Evolutionary conservation across 345 rosid genomes (phyloP).

Genomic region (Barbarea vulgaris): DNA sequence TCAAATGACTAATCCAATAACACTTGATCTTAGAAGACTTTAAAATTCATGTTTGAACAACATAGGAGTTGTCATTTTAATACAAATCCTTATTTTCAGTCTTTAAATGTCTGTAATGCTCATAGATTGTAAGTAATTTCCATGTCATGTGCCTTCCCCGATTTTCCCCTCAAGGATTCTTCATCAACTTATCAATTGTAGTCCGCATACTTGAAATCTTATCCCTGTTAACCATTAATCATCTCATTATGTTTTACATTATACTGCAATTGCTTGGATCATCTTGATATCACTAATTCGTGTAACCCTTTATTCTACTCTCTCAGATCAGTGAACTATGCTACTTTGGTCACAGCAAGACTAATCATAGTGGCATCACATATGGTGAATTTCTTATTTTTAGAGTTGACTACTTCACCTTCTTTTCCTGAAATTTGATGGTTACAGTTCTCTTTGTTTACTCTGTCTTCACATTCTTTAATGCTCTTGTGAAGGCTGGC

Average conservation of each 20-base stretch:
- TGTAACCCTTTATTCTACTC: conserved; percentile 4
- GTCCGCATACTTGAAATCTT: conserved; percentile 5
- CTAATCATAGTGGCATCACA: conserved; percentile 86
- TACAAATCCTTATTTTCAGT: neutral
- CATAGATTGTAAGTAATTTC: conserved; percentile 14
- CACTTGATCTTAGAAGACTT: too few relatives aligned
- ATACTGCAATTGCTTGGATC: conserved; percentile 6
- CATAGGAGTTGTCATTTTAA: too few relatives aligned
- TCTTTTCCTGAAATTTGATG: conserved; percentile 12
- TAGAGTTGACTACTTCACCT: conserved; percentile 27
- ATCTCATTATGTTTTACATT: neutral
- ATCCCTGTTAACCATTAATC: conserved; percentile 8
- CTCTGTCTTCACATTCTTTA: conserved; percentile 5
- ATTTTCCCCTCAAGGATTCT: conserved; percentile 10
- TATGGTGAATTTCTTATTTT: conserved; percentile 54
- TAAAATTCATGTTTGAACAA: too few relatives aligned
- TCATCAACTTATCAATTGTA: conserved; percentile 15
- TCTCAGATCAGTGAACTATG: conserved; percentile 79
- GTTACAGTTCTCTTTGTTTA: conserved; percentile 17
- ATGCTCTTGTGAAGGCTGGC: conserved; percentile 58
- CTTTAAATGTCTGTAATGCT: conserved; percentile 10
- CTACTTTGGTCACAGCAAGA: conserved; percentile 79
- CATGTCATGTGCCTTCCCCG: conserved; percentile 13
- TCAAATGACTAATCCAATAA: too few relatives aligned
- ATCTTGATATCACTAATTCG: conserved; percentile 21